Base-by-base conservation (phyloP, 371 early-diverging fungal species). In the Gilbertella persicaria region DNA sequence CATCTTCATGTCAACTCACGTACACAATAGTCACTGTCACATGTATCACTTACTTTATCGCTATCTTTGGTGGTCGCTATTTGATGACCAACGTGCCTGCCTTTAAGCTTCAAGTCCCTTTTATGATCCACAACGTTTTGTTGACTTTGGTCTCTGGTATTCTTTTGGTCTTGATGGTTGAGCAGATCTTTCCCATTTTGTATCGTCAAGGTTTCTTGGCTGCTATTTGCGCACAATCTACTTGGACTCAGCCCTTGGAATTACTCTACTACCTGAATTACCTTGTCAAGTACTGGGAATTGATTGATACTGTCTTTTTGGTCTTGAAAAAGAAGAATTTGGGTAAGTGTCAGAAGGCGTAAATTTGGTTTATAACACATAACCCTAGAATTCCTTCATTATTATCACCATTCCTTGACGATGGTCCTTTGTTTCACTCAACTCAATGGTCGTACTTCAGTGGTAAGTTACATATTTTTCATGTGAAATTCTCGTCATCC, bases 401-500 rank as follows among this genome's bases (percentile, higher is more conserved):
- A 90, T 71, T 94, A 87, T 79, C 95, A 94, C 63, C 94, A 95
- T 67, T 86, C 90, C 51, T 78, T 92, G 76, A 95, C 95, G 44
- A 88, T 91, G 90, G 81, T 89, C 41, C 86, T 95, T 35, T 92
- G 93, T 79, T 93, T 77, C 63, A 80, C 86, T 53, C 90, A 94
- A 67, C 79, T 95, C 23, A 79, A 80, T 30, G 95, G 94, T 6
- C 71, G 79, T 29, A 88, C 92, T 25, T 80, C 93, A 29, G 90
- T 93, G 67, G 88, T 87, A 88, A 80, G 80, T 77, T 23, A 50
- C 35, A 38, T 28, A 9, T 28, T 42, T 44, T 45, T 49, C 30
- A 52, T 42, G 20, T 53, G 25, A 42, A 19, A 46, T 13, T 23
- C 69, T 55, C 10, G 24, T n/a, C 56, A 17, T 56, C 60, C 41